Evolutionary conservation across 345 rosid species (phyloP), one percentile per base, ranked within the genome.

Genomic region (Kernera saxatilis): DNA sequence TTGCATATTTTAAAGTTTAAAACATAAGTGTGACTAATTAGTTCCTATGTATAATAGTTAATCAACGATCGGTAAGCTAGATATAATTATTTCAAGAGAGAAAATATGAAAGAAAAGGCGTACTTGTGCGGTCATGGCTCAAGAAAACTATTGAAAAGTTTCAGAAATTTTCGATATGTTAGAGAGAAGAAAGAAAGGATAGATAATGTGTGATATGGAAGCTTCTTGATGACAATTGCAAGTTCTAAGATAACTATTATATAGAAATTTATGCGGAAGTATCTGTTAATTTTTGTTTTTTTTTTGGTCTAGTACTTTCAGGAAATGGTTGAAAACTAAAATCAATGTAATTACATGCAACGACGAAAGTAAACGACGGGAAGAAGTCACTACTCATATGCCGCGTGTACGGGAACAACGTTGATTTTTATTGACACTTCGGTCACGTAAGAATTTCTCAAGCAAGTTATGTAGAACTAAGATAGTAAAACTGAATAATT

Each of bases 251-350:
- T 18, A 15, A 21, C 58, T 11, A n/a, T 26, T 74, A 66, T n/a
- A 66, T 58, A 55, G 67, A 44, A 41, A 62, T 50, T 71, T 13
- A n/a, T n/a, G n/a, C n/a, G n/a, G n/a, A n/a, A n/a, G n/a, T n/a
- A n/a, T n/a, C n/a, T n/a, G n/a, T n/a, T n/a, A n/a, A n/a, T n/a
- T n/a, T n/a, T n/a, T n/a, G n/a, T n/a, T n/a, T n/a, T n/a, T n/a
- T n/a, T n/a, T n/a, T n/a, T n/a, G n/a, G n/a, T n/a, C n/a, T n/a
- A n/a, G n/a, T n/a, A n/a, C n/a, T n/a, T n/a, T n/a, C n/a, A n/a
- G n/a, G n/a, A n/a, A n/a, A n/a, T n/a, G n/a, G n/a, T n/a, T n/a
- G n/a, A n/a, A n/a, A n/a, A n/a, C n/a, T n/a, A n/a, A n/a, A n/a
- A n/a, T n/a, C n/a, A n/a, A n/a, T n/a, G n/a, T n/a, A n/a, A n/a